Base-by-base conservation (phyloP, 192 early-diverging fungal species). In the Spinellus fusiger region DNA sequence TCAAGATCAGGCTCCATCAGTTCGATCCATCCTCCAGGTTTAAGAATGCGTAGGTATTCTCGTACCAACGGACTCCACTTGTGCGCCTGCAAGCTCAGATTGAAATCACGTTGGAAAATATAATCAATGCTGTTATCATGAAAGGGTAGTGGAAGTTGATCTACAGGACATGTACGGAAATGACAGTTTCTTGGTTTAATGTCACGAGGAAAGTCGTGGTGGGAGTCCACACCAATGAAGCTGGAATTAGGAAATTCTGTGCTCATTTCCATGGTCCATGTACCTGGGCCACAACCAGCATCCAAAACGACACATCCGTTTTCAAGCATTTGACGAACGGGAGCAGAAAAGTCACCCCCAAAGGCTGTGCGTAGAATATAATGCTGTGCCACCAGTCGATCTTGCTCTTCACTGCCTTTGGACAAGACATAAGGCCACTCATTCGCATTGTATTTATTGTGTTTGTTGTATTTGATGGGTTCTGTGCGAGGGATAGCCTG, bases 1-100 rank as follows among this genome's bases (percentile, higher is more conserved):
- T 71, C 69, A 47, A 71, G 33, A 37, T 71, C 61, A 28, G 66
- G 66, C 49, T 82, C 76, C 37, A 80, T 65, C 0, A 77, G 66
- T 49, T 83, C 78, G 1, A 83, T 44, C 56, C 65, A 77, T 0
- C 80, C 80, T 57, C 76, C 80, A 37, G 80, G 80, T 49, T 78
- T 77, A 22, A 80, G 46, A n/a, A 83, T 75, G 16, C 80, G 69
- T 4, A 68, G 40, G 15, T 75, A 64, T 58, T 82, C 69, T 46
- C 66, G 56, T 15, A 71, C 44, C 20, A 75, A 34, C 0, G 47
- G 65, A 31, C 35, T 49, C 73, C 73, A 75, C 20, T 57, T 59
- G 4, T 59, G 58, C 10, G 60, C 28, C n/a, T 31, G 18, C 46
- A 67, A 44, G 22, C 55, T 59, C 64, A 59, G 62, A 28, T 68